Evolutionary conservation across 345 rosid species (phyloP).

Genomic region (Hypericum androsaemum): DNA sequence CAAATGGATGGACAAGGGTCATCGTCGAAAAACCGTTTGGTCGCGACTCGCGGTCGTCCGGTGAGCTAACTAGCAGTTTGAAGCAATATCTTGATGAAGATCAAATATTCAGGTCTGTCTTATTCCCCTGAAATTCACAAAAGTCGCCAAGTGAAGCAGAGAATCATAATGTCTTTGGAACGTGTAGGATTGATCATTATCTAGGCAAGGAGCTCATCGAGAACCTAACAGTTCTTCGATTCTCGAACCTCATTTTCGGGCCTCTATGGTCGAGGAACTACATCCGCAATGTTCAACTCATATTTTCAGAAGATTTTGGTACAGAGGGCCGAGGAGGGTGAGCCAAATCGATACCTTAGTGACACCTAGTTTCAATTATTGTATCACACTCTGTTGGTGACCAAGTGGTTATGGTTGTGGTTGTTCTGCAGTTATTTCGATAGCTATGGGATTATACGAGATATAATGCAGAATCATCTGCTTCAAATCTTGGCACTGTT

Average conservation of each 20-base stretch:
- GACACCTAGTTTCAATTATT: neutral
- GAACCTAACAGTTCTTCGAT: constrained; percentile 85
- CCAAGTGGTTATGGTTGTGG: neutral
- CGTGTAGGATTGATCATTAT: constrained; percentile 78
- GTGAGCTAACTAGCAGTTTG: constrained; percentile 66
- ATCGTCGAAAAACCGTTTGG: constrained; percentile 94
- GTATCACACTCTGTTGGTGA: neutral
- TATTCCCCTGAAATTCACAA: neutral
- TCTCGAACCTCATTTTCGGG: constrained; percentile 88
- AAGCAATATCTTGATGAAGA: constrained; percentile 71
- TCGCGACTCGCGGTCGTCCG: constrained; percentile 70
- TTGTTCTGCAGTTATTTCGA: constrained; percentile 54
- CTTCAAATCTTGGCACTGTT: constrained; percentile 81
- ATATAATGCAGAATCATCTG: constrained; percentile 93
- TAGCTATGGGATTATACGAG: constrained; percentile 79
- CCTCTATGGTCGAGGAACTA: constrained; percentile 85
- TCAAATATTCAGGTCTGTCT: constrained; percentile 71
- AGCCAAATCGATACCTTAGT: constrained; percentile 11
- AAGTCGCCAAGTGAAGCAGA: neutral
- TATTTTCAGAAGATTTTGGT: constrained; percentile 92
- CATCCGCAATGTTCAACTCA: constrained; percentile 79
- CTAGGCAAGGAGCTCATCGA: constrained; percentile 94
- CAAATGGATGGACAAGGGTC: constrained; percentile 78
- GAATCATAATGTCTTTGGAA: constrained; percentile 2
- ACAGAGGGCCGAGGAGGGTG: constrained; percentile 95